phyloP scores from a whole-genome alignment of 805 yeast species.

The Yarrowia bubula region DNA sequence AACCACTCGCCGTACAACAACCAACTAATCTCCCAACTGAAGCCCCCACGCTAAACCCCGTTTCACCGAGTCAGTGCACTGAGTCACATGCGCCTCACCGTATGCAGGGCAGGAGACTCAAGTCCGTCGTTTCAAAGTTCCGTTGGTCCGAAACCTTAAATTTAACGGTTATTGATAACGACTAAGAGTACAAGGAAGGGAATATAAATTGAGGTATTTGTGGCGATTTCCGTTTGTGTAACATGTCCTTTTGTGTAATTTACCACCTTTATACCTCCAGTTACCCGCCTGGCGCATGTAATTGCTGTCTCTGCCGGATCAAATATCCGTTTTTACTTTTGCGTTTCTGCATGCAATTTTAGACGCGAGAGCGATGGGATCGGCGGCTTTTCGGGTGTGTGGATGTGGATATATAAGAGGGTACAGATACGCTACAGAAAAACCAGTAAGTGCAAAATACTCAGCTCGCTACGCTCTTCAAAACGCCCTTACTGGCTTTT shows the following conservation, averaged over 20 bases:
- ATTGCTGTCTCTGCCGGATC: background rate
- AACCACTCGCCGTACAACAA: too few relatives aligned
- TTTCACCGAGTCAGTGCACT: conserved; percentile 6
- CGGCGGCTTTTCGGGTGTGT: background rate
- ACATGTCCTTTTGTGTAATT: too few relatives aligned
- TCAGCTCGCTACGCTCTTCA: background rate
- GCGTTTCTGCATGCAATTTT: background rate
- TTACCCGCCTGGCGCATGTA: background rate
- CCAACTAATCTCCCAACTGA: too few relatives aligned
- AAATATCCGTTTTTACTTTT: background rate
- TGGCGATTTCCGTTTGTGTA: too few relatives aligned
- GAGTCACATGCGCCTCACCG: background rate
- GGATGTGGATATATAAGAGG: background rate
- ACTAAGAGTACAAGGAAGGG: too few relatives aligned
- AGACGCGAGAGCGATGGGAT: background rate
- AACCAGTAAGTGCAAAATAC: too few relatives aligned
- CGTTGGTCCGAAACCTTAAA: background rate
- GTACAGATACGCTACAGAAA: background rate
- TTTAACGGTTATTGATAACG: too few relatives aligned
- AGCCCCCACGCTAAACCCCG: conserved; percentile 3
- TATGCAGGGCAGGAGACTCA: background rate
- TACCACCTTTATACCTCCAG: too few relatives aligned
- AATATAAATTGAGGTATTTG: too few relatives aligned
- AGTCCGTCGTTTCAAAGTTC: background rate
- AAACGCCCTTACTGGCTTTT: too few relatives aligned